phyloP scores from a whole-genome alignment of 495 filamentous ascomycete genomes.

The Sporormia fimetaria region DNA sequence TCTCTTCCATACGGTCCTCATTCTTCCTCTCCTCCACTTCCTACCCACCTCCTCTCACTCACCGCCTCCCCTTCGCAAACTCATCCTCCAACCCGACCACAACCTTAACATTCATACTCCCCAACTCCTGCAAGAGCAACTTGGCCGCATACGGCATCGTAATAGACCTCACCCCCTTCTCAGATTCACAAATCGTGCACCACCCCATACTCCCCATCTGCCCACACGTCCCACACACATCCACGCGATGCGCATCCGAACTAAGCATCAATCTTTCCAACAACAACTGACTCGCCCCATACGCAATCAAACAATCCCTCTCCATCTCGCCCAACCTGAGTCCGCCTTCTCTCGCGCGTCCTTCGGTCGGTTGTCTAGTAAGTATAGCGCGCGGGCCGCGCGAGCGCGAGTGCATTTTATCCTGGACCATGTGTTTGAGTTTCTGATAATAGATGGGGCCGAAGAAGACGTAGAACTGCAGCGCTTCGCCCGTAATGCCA shows the following conservation, averaged over 20 bases:
- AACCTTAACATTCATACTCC: conserved; percentile 95
- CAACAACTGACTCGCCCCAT: conserved; percentile 72
- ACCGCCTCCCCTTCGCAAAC: conserved; percentile 52
- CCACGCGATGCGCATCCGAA: conserved; percentile 78
- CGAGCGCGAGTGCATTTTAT: conserved; percentile 97
- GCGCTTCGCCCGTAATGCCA: conserved; percentile 85
- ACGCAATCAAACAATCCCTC: conserved; percentile 91
- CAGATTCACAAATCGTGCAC: conserved; percentile 82
- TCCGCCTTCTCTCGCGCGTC: conserved; percentile 83
- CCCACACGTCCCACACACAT: conserved; percentile 85
- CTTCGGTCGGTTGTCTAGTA: conserved; percentile 93
- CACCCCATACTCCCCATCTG: conserved; percentile 90
- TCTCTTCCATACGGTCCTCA: too few species aligned
- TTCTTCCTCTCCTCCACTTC: too few species aligned
- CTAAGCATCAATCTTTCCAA: conserved; percentile 91
- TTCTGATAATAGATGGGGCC: conserved; percentile 99
- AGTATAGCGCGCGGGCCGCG: conserved; percentile 82
- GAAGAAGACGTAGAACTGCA: conserved; percentile 95
- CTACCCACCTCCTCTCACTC: conserved; percentile 1
- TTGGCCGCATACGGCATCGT: conserved; percentile 98
- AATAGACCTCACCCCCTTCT: conserved; percentile 71
- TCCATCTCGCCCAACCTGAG: conserved; percentile 97
- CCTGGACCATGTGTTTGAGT: conserved; percentile 99
- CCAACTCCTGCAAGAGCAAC: conserved; percentile 86
- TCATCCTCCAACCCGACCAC: conserved; percentile 79